These are phyloP conservation scores for Lipomyces starkeyi DNA, from an alignment of 805 yeast genomes.

Conservation along the genomic window DNA sequence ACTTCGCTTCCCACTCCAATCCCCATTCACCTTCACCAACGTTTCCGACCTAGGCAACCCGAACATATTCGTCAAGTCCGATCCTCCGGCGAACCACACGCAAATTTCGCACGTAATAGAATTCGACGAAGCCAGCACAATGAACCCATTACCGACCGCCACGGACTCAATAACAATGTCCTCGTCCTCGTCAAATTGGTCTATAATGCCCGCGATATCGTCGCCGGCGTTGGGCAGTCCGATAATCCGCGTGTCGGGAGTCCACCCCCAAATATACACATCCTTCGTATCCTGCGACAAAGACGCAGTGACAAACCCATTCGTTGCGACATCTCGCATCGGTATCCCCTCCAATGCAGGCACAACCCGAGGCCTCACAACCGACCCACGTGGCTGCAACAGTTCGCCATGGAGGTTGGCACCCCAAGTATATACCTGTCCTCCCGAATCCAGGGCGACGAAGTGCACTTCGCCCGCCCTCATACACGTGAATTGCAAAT, in stretches of 20 bases:
- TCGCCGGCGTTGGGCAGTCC: constrained; percentile 11
- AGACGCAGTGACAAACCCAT: constrained; percentile 29
- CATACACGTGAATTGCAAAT: constrained; percentile 6
- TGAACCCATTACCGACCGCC: constrained; percentile 20
- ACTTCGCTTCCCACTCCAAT: background rate
- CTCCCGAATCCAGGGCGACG: constrained; percentile 23
- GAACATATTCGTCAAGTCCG: background rate
- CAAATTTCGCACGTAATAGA: background rate
- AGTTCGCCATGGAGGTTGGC: constrained; percentile 22
- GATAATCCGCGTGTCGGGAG: background rate
- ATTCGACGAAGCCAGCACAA: constrained; percentile 9
- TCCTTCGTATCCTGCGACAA: constrained; percentile 25
- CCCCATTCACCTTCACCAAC: background rate
- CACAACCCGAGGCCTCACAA: constrained; percentile 15
- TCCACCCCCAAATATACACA: constrained; percentile 27
- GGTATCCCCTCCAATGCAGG: constrained; percentile 25
- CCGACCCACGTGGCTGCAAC: constrained; percentile 9
- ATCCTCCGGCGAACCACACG: constrained; percentile 3
- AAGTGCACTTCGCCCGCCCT: constrained; percentile 26
- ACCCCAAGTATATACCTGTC: constrained; percentile 32
- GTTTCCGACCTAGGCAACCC: background rate
- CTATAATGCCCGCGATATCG: constrained; percentile 21
- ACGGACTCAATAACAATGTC: constrained; percentile 8
- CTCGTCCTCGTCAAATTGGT: constrained; percentile 27
- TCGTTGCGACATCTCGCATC: constrained; percentile 18